A percentile compares a stretch with the other conserved stretches of the same genome.
phyloP scores from a whole-genome alignment of 2,329 filamentous ascomycete species.

The Coniochaeta prunicola region DNA sequence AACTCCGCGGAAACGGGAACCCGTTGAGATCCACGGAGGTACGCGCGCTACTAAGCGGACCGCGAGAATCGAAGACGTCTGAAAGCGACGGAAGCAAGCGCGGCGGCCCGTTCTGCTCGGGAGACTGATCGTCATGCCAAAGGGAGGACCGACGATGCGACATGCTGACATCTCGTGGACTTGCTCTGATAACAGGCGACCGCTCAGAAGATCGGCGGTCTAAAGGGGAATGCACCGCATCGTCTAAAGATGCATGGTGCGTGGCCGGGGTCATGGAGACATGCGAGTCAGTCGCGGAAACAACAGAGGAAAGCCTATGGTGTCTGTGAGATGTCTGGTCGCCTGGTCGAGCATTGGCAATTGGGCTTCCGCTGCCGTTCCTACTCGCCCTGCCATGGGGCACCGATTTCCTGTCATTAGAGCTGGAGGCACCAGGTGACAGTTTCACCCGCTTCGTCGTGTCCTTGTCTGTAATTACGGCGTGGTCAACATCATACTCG shows the following conservation, averaged over 20 bases:
- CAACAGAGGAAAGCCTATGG: slow-evolving; percentile 39
- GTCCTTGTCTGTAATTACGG: slow-evolving; percentile 34
- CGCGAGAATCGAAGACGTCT: slow-evolving; percentile 36
- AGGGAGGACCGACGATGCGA: slow-evolving; percentile 17
- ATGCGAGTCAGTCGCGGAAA: slow-evolving; percentile 37
- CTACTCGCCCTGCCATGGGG: slow-evolving; percentile 29
- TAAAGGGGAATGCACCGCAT: slow-evolving; percentile 32
- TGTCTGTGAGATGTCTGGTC: slow-evolving; percentile 40
- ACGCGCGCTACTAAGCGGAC: slow-evolving; percentile 10
- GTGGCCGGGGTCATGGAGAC: slow-evolving; percentile 30
- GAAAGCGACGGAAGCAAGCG: slow-evolving; percentile 35
- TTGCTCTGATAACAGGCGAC: slow-evolving; percentile 19
- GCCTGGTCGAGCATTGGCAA: slow-evolving; percentile 30
- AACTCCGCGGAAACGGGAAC: slow-evolving; percentile 9
- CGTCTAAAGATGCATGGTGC: slow-evolving; percentile 32
- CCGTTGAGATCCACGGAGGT: slow-evolving; percentile 13
- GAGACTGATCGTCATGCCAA: slow-evolving; percentile 18
- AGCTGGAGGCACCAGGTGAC: slow-evolving; percentile 28
- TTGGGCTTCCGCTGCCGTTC: slow-evolving; percentile 40
- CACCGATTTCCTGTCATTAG: slow-evolving; percentile 16
- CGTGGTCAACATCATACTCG: not conserved
- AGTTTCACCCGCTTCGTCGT: slow-evolving; percentile 41
- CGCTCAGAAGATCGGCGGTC: slow-evolving; percentile 22
- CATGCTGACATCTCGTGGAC: slow-evolving; percentile 15
- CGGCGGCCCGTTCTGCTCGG: slow-evolving; percentile 14